Base-by-base conservation (phyloP, 768 basidiomycete species). In the Plicaturopsis crispa region DNA sequence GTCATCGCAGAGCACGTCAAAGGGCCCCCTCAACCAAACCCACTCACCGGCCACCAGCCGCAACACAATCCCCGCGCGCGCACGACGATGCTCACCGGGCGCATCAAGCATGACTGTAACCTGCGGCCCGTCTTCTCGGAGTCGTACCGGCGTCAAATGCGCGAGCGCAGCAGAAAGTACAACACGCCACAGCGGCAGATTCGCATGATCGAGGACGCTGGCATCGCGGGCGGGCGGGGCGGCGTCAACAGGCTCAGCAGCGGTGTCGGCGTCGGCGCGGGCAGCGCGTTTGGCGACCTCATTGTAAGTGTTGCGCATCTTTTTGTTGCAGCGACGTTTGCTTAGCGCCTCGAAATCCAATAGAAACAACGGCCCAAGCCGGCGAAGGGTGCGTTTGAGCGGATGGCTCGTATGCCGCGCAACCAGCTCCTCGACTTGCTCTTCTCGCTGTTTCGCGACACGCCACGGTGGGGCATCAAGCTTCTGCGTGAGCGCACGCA, bases 341-440 rank as follows among this genome's bases (percentile, higher is more conserved):
- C 8, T 19, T 0, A n/a, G n/a, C n/a, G n/a, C n/a, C n/a, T n/a
- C 5, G 8, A 20, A 37, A 26, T 30, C 45, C 22, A 57, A 13
- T 42, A 10, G 46, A 81, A 82, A 75, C 74, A 70, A 67, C 76
- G 12, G 86, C 81, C 60, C 72, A 86, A 83, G 55, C 69, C 65
- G 2, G 57, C 68, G 13, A 85, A 86, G 48, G 82, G 82, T 20
- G 65, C 73, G 11, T 84, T 84, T 62, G 88, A 92, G 59, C 84
- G 86, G 48, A 84, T 87, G 76, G 82, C 85, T n/a, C 86, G 92
- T 55, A 80, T 96, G 62, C 88, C 89, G 5, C 72, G 83, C 39
- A 84, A 90, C 61, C 84, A 93, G 53, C 73, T 96, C 6, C 69
- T 90, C 57, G 89, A 96, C 56, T 63, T 82, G 39, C 69, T 96